These are phyloP conservation scores for Coniochaeta hoffmannii DNA, from an alignment of 2,329 filamentous ascomycete genomes.

Conservation along the genomic window DNA sequence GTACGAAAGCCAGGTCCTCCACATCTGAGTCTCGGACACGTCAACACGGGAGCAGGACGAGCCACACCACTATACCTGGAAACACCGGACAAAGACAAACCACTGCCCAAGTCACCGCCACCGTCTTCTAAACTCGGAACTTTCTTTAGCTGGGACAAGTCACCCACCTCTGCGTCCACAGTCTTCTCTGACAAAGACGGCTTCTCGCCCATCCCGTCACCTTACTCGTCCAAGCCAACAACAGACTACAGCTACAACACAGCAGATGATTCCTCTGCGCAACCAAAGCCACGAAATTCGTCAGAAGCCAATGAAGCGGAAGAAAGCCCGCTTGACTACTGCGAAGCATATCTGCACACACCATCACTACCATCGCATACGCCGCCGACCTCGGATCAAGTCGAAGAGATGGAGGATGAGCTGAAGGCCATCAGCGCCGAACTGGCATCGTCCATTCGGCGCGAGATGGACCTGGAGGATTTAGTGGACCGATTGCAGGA, in stretches of 20 bases:
- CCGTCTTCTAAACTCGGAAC: conserved; percentile 39
- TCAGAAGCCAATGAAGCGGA: conserved; percentile 32
- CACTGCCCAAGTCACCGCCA: conserved; percentile 48
- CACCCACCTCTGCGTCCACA: conserved; percentile 38
- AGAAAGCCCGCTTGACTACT: conserved; percentile 38
- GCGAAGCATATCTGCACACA: conserved; percentile 44
- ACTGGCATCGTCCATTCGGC: conserved; percentile 82
- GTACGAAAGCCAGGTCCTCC: conserved; percentile 42
- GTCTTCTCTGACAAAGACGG: conserved; percentile 40
- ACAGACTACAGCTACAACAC: conserved; percentile 20
- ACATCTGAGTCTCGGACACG: conserved; percentile 41
- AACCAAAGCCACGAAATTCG: conserved; percentile 29
- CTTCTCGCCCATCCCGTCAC: conserved; percentile 42
- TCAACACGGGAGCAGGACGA: conserved; percentile 23
- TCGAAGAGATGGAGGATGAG: conserved; percentile 91
- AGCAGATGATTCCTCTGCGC: conserved; percentile 32
- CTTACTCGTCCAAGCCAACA: conserved; percentile 34
- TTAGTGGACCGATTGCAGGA: conserved; percentile 79
- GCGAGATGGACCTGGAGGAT: conserved; percentile 96
- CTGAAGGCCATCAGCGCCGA: conserved; percentile 88
- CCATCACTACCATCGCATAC: conserved; percentile 29
- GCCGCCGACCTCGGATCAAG: conserved; percentile 35
- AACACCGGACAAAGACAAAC: conserved; percentile 30
- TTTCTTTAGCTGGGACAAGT: conserved; percentile 45
- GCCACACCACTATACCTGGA: conserved; percentile 9